Conservation (phyloP, 257 asterid genomes). For the Solanum paucissectum region DNA sequence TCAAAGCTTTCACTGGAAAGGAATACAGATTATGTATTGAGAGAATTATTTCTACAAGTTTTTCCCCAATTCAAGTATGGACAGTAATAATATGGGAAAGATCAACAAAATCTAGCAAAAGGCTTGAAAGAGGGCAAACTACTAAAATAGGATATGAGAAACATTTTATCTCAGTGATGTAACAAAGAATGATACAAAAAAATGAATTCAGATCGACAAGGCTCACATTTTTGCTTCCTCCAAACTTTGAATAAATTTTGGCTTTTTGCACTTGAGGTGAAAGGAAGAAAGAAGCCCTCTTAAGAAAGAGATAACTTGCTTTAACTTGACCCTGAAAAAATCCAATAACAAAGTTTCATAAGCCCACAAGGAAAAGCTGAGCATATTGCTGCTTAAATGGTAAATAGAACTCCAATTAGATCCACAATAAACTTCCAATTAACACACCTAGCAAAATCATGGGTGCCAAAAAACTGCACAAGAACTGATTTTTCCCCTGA, state of each 20-base stretch:
- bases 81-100: not conserved
- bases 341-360: conserved; percentile 5
- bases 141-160: not conserved
- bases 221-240: conserved; percentile 94
- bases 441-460: conserved; percentile 92
- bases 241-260: conserved; percentile 57
- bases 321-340: conserved; percentile 55
- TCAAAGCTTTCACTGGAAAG: not conserved
- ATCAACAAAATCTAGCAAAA: not conserved
- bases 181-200: not conserved
- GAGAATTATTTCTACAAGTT: not conserved
- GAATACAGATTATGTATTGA: not conserved
- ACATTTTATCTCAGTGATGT: not conserved
- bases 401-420: not conserved
- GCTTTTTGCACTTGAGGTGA: conserved; percentile 86
- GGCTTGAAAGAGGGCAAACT: not conserved
- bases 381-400: not conserved
- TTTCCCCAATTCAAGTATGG: not conserved
- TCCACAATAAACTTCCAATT: not conserved
- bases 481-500: conserved; percentile 74
- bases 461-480: conserved; percentile 96
- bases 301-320: conserved; percentile 74
- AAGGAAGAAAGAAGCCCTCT: conserved; percentile 81
- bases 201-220: not conserved
- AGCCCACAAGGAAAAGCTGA: not conserved